These are phyloP conservation scores for Fusarium sp. DNA, from an alignment of 2,329 filamentous ascomycete species.

Conservation along the genomic window DNA sequence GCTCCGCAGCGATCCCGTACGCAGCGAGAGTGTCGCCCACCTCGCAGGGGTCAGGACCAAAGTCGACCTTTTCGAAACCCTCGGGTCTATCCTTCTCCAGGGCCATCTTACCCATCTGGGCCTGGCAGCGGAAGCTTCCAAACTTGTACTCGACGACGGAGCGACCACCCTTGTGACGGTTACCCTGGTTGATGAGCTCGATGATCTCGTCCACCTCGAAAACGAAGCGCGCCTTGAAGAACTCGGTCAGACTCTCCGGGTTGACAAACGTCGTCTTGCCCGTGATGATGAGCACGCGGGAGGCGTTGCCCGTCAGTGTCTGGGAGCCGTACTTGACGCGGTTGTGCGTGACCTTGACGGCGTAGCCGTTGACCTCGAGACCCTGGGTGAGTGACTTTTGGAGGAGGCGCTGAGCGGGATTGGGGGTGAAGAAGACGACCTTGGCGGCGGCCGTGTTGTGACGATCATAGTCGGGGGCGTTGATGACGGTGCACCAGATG, in stretches of 20 bases:
- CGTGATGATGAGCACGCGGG: constrained; percentile 64
- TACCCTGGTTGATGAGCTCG: constrained; percentile 43
- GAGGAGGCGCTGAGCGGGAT: constrained; percentile 52
- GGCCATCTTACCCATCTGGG: constrained; percentile 60
- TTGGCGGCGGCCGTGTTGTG: constrained; percentile 60
- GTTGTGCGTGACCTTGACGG: constrained; percentile 59
- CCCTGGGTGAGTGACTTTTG: constrained; percentile 42
- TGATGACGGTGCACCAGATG: constrained; percentile 65
- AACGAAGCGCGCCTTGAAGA: constrained; percentile 58
- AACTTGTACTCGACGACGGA: constrained; percentile 64
- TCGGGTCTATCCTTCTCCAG: constrained; percentile 51
- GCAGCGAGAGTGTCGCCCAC: constrained; percentile 49
- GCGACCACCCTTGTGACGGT: constrained; percentile 33
- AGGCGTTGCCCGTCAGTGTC: constrained; percentile 47
- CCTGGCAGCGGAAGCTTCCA: constrained; percentile 67
- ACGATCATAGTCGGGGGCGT: constrained; percentile 55
- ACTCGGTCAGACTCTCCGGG: constrained; percentile 50
- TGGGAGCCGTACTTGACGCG: constrained; percentile 58
- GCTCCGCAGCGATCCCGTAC: constrained; percentile 48
- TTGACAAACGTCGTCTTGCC: constrained; percentile 61
- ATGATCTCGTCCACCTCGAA: constrained; percentile 62
- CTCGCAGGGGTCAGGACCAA: constrained; percentile 54
- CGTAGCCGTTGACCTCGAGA: constrained; percentile 52
- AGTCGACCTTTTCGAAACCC: constrained; percentile 54
- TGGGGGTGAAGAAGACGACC: constrained; percentile 61